Base-by-base conservation (phyloP, 2,329 filamentous ascomycete species). In the Fusarium sp. region DNA sequence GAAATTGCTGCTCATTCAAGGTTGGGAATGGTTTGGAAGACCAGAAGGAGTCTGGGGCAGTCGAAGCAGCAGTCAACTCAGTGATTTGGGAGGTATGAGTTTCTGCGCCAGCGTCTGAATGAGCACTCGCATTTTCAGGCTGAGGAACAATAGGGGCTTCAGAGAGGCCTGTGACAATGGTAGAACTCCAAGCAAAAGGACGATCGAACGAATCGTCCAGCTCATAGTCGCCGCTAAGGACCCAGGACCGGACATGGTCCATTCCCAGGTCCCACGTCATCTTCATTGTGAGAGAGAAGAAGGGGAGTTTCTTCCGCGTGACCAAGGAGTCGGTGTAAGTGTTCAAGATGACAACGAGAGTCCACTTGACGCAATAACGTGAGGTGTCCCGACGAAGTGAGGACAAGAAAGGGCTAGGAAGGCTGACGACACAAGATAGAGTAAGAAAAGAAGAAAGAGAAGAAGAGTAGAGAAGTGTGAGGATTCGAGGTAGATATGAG, bases 161-260 rank as follows among this genome's bases (percentile, higher is more conserved):
- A 18, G 72, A 74, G 41, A 74, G 71, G 3, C 72, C 72, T 17
- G 68, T 72, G 27, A 59, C 72, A 47, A 74, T 39, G 27, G 71
- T 69, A 25, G 72, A 74, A 51, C 69, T 72, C 71, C 71, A 73
- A 43, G 40, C 43, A 45, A 60, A 54, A 6, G 71, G 70, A 51
- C 71, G 65, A 7, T 72, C 58, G 37, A 72, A 73, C 43, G 63
- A 60, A 47, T 57, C 51, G 20, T 64, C 57, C 36, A 58, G 40
- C 37, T 71, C 66, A 42, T 70, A 71, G 43, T 70, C 70, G 36
- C 71, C 71, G 11, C 41, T 52, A 20, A 74, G 62, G 63, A 74
- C 71, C 72, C 72, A 74, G 62, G 72, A 70, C 70, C 68, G 70
- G 61, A 73, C 71, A 62, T 74, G 72, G 66, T 71, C 72, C 67